Conservation (phyloP, 441 rosid species). For the Hura crepitans region DNA sequence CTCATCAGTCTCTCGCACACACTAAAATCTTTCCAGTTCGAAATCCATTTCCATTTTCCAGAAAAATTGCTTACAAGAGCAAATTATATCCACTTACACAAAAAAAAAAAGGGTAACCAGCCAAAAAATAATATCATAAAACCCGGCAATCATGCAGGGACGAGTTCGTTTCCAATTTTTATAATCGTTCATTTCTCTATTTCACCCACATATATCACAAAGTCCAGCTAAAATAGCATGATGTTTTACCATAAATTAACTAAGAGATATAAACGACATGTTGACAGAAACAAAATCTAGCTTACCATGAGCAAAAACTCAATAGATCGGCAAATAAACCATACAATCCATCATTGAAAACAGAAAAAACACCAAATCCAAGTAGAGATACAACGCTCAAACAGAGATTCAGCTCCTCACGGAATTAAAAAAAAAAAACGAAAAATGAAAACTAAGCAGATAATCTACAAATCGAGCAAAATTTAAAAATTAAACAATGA, state of each 20-base stretch:
- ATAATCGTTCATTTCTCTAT: neutral
- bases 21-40: neutral
- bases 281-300: neutral
- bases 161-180: neutral
- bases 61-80: no score
- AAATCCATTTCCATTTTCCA: neutral
- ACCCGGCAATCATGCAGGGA: neutral
- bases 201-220: neutral
- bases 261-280: neutral
- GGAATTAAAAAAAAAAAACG: neutral
- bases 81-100: neutral
- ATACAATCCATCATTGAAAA: slow-evolving; percentile 9
- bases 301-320: neutral
- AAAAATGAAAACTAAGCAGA: neutral
- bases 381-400: neutral
- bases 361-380: slow-evolving; percentile 18
- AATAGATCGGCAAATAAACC: slow-evolving; percentile 17
- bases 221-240: neutral
- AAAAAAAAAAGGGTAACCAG: no score
- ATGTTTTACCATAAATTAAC: neutral
- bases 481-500: neutral
- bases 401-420: neutral
- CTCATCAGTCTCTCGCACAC: neutral
- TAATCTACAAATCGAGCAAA: neutral
- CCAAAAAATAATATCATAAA: no score